Percentiles rank a stretch among this genome's conserved stretches.
Conservation (phyloP, 2,329 filamentous ascomycete species). For the Venturia nashicola region DNA sequence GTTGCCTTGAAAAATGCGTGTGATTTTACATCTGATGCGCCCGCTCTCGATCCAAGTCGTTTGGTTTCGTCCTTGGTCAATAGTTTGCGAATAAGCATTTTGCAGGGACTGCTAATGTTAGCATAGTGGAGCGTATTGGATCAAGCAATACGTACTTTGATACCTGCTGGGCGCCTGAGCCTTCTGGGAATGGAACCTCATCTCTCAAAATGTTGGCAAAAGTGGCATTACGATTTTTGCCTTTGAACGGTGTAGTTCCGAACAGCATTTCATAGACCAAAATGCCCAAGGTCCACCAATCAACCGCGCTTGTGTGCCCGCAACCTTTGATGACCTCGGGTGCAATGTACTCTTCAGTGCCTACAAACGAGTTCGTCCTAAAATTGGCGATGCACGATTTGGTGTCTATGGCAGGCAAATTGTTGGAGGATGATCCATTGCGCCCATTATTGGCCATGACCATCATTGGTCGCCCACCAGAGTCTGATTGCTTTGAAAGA, state of each 20-base stretch:
- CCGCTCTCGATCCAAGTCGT: slow-evolving; percentile 82
- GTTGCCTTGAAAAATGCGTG: slow-evolving; percentile 95
- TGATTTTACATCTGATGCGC: slow-evolving; percentile 90
- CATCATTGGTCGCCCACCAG: slow-evolving; percentile 94
- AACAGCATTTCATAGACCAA: slow-evolving; percentile 98
- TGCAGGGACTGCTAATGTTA: slow-evolving; percentile 63
- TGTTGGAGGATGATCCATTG: slow-evolving; percentile 74
- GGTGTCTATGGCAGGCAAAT: slow-evolving; percentile 92
- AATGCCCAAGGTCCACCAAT: slow-evolving; percentile 98
- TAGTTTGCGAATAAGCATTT: slow-evolving; percentile 89
- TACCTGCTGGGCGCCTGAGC: slow-evolving; percentile 68
- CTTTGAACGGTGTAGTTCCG: slow-evolving; percentile 97
- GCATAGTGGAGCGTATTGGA: neutral
- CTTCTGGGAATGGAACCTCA: slow-evolving; percentile 91
- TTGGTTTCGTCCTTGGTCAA: slow-evolving; percentile 97
- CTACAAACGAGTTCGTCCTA: slow-evolving; percentile 95
- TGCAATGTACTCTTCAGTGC: slow-evolving; percentile 97
- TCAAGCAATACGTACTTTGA: slow-evolving; percentile 62
- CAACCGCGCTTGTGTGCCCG: slow-evolving; percentile 93
- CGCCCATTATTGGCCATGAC: slow-evolving; percentile 62
- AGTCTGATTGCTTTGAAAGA: slow-evolving; percentile 92
- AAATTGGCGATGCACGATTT: slow-evolving; percentile 98
- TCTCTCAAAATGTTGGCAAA: slow-evolving; percentile 96
- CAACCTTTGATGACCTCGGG: slow-evolving; percentile 98
- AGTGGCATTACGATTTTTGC: slow-evolving; percentile 95